Evolutionary conservation across 768 basidiomycete genomes (phyloP).

Genomic region (Lyophyllum semitale): DNA sequence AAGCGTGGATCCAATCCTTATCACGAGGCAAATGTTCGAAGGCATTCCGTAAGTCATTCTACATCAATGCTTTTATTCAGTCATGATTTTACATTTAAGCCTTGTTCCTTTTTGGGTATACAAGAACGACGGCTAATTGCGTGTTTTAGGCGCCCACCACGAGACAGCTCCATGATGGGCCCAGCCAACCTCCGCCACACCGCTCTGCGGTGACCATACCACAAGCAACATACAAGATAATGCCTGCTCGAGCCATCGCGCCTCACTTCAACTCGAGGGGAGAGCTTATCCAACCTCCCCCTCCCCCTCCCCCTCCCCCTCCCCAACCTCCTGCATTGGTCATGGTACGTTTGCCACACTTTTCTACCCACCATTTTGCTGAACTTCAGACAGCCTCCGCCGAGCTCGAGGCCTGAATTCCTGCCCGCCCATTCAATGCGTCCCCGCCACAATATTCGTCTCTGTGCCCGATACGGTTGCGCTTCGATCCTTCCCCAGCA

Average conservation of each 20-base stretch:
- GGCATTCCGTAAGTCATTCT: conserved; percentile 3
- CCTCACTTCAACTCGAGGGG: conserved; percentile 22
- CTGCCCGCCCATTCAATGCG: background rate
- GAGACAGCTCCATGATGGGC: background rate
- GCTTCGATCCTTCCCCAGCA: background rate
- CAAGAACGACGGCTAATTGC: background rate
- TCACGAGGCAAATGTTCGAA: background rate
- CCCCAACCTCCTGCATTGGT: too few species aligned
- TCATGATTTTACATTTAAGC: too few species aligned
- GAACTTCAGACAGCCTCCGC: background rate
- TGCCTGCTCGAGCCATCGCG: background rate
- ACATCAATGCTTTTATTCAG: background rate
- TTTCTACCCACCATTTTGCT: background rate
- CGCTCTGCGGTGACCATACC: conserved; percentile 1
- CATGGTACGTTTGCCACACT: background rate
- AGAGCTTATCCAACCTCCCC: conserved; percentile 9
- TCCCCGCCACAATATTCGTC: background rate
- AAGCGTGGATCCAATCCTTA: background rate
- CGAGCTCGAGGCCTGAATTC: background rate
- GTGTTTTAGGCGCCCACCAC: background rate
- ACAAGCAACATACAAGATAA: background rate
- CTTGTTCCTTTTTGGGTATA: too few species aligned
- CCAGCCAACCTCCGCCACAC: background rate
- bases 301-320: background rate
- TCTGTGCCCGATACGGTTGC: conserved; percentile 13